Base-by-base conservation (phyloP, 495 filamentous ascomycete genomes). In the Aspergillus cristatus region DNA sequence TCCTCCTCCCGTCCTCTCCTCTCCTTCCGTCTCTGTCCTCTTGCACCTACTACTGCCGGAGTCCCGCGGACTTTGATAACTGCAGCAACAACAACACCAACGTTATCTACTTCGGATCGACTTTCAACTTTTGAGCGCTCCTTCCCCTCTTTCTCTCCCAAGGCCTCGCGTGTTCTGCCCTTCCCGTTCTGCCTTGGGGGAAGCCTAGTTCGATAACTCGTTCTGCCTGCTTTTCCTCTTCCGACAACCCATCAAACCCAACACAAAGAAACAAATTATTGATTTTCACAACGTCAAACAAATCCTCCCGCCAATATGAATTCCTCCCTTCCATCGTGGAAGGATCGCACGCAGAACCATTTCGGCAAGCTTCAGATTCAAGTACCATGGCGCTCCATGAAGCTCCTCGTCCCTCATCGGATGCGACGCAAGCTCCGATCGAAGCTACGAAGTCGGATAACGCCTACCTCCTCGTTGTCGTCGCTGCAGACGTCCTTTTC, bases 401-500 rank as follows among this genome's bases (percentile, higher is more conserved):
- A 68, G 43, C 56, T 70, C 3, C 50, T 70, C 17, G 64, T 89
- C 14, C 81, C 84, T 13, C 78, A 83, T 58, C 75, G 81, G 29
- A 72, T 83, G 60, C 80, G 83, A 34, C 71, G 81, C 43, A 77
- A 73, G 62, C 67, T 89, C 48, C 74, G 82, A 34, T 83, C 82
- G 33, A 82, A 80, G 48, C 61, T 89, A 53, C 82, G 82, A 39
- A 78, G 74, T 59, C 66, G 78, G 28, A 70, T 81, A 50, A 81
- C 83, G 15, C 80, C 82, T 28, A 72, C 79, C 7, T 81, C 79
- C 17, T 78, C 75, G 36, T 72, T 97, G 54, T 70, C 86, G 28
- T 68, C 71, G n/a, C 62, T 95, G 30, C 70, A 91, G 51, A 91
- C 81, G 1, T 94, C 87, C 18, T 82, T 84, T 57, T 82, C 80